Evolutionary conservation across 345 rosid genomes (phyloP), one percentile per base, ranked within the genome.

Genomic region (Raphanus raphanistrum): DNA sequence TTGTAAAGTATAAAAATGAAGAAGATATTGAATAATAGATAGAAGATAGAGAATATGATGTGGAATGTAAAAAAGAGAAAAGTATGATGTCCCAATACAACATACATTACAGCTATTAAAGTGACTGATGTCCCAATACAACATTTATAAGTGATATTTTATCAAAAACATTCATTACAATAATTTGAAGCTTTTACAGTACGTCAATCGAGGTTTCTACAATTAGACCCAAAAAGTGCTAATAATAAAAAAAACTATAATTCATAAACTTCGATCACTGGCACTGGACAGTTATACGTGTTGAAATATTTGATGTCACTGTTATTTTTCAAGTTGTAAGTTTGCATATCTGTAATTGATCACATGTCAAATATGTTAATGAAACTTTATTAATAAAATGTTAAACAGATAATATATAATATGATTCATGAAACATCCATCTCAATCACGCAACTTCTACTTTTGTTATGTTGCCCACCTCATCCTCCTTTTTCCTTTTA

Each of bases 391-490:
- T 25, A n/a, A 45, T 9, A 52, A 43, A 33, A 33, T 61, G 68
- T 26, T 43, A 43, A 61, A 21, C 0, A 71, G 66, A 64, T 52
- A 16, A 52, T 13, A 45, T 52, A 52, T 71, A 36, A 8, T 66
- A 57, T 16, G 66, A 64, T 63, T 57, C 67, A 41, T 43, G 76
- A 63, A 55, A 77, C 52, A 77, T 71, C 38, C 63, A 78, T 58
- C 26, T 8, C 68, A 78, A 66, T 78, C 72, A 78, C 63, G 41
- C 54, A 66, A 78, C 72, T 78, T 57, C 81, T 32, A 43, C 68
- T 72, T 78, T 78, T 72, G 81, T 72, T 64, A 65, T 58, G 81
- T 15, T 66, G 72, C 72, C 36, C 36, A 58, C 41, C 72, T 78
- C 15, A 58, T 57, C 41, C 6, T 78, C 72, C 13, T 64, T 77